Conservation (phyloP, 306 rosid species). For the Trichosanthes truncata region DNA sequence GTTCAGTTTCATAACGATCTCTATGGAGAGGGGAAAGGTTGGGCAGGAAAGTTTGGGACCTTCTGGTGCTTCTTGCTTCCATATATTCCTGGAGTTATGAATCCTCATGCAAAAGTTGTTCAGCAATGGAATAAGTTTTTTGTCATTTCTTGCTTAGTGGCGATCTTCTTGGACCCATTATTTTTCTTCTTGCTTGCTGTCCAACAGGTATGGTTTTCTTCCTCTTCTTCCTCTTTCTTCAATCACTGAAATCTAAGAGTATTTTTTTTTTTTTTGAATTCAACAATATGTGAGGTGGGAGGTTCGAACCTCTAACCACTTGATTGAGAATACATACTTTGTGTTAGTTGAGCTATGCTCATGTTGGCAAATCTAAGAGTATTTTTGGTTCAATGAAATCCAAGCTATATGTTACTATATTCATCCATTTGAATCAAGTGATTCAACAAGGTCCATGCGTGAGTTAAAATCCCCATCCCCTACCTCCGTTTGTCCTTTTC, state of each 20-base stretch:
- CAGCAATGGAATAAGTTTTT: conserved; percentile 71
- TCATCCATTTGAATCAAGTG: neutral
- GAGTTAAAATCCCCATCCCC: neutral
- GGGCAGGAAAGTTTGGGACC: conserved; percentile 38
- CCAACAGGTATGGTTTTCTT: conserved; percentile 24
- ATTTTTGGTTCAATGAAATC: neutral
- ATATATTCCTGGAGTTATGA: conserved; percentile 63
- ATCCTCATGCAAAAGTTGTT: conserved; percentile 63
- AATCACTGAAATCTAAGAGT: neutral
- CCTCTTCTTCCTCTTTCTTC: conserved; percentile 7
- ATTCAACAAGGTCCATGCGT: neutral
- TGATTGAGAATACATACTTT: no score
- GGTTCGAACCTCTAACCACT: no score
- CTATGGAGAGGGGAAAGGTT: conserved; percentile 79
- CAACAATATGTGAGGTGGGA: no score
- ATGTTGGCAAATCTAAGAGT: neutral
- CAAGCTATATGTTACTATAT: neutral
- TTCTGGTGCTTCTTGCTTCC: conserved; percentile 39
- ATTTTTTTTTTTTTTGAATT: neutral
- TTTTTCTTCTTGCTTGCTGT: conserved; percentile 58
- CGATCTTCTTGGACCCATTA: conserved; percentile 76
- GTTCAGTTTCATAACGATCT: conserved; percentile 37
- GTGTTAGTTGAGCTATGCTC: no score
- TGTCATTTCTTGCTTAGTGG: conserved; percentile 51
- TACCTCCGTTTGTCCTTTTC: neutral